Evolutionary conservation across 176 grass and related monocot species (phyloP), one percentile per base, ranked within the genome.

Genomic region (Oryza brachyantha): DNA sequence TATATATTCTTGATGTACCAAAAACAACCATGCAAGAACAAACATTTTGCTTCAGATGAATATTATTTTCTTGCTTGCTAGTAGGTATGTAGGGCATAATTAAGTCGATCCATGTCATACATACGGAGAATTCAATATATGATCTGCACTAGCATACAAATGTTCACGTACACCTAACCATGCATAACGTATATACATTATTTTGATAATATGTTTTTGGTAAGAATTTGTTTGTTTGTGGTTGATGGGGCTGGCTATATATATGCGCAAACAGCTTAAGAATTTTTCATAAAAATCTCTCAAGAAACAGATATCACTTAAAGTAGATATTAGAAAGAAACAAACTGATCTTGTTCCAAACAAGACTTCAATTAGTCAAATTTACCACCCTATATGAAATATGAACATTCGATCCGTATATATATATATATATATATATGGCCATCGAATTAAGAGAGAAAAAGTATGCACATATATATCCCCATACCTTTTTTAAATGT

Each of bases 1-100:
- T 21, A 57, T 73, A 73, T 79, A 59, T 58, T 43, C 36, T 34
- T 24, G 10, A 25, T 25, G 62, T 27, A 41, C 9, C 61, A 66
- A 85, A 72, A 79, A 40, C 29, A 65, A 5, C 12, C 42, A 58
- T 57, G 43, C 34, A 19, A 39, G 21, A 57, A 73, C 21, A 85
- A 40, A 61, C 32, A 22, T 57, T 40, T 31, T 24, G 8, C 22
- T 26, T 68, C 36, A 38, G 4, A 66, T 7, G 21, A 68, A 62
- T 77, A 28, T 48, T 37, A 70, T 46, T 21, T 21, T 27, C 16
- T 80, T 28, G 24, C 36, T 60, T 9, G 14, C 17, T 70, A 25
- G n/a, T 43, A 46, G 38, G 43, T 17, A 46, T 14, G 3, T 48
- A 42, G 5, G 48, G 16, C 48, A 52, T 52, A 52, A 52, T 16